phyloP scores from a whole-genome alignment of 208 protist genomes.

The Hexamita inflata region DNA sequence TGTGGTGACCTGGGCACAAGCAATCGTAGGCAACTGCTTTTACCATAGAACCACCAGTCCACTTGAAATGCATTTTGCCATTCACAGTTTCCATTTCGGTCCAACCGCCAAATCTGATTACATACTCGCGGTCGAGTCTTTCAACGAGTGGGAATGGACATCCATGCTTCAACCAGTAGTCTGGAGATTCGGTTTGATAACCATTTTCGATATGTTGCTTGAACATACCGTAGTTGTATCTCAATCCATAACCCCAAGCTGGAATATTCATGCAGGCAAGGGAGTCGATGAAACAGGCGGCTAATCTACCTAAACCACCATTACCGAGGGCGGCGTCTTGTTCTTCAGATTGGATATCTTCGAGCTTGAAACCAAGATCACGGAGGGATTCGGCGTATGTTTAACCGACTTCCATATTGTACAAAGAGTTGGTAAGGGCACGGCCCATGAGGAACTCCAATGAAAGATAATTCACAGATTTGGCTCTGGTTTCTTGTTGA shows the following conservation, averaged over 20 bases:
- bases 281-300: conserved; percentile 55
- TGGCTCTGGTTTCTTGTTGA: background rate
- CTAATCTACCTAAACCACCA: conserved; percentile 49
- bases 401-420: background rate
- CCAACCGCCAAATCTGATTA: conserved; percentile 25
- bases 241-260: conserved; percentile 50
- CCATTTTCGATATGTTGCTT: conserved; percentile 30
- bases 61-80: conserved; percentile 15
- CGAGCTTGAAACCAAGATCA: conserved; percentile 42
- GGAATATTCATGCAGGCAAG: conserved; percentile 47
- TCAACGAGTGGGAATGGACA: conserved; percentile 15
- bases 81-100: background rate
- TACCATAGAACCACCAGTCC: conserved; percentile 10
- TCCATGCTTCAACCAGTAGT: conserved; percentile 34
- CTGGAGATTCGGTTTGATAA: conserved; percentile 30
- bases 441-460: conserved; percentile 41
- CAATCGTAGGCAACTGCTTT: conserved; percentile 35
- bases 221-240: conserved; percentile 39
- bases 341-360: conserved; percentile 40
- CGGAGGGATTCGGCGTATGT: conserved; percentile 35
- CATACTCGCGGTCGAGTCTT: background rate
- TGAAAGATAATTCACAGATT: conserved; percentile 36
- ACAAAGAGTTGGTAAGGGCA: conserved; percentile 30
- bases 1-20: conserved; percentile 27
- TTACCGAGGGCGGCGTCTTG: conserved; percentile 40